Percentiles rank a stretch among this genome's conserved stretches.
phyloP scores from a whole-genome alignment of 768 basidiomycete species.

The Pisolithus albus region DNA sequence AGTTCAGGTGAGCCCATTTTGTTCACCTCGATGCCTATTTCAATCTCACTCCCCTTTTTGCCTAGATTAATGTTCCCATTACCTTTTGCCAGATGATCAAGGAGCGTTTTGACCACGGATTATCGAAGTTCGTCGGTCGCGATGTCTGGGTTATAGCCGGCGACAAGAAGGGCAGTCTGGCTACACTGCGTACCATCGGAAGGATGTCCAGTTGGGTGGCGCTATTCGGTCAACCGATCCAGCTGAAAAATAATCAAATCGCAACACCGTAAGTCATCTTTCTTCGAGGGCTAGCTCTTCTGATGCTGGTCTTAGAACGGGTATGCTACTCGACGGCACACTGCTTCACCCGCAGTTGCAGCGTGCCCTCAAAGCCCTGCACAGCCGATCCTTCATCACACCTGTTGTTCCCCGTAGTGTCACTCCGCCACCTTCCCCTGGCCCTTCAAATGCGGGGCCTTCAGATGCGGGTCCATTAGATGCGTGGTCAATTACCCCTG shows the following conservation, averaged over 20 bases:
- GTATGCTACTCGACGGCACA: not conserved
- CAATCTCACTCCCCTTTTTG: not conserved
- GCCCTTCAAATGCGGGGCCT: too few relatives aligned
- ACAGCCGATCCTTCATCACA: not conserved
- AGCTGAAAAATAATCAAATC: not conserved
- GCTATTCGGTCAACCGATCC: not conserved
- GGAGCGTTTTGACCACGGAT: not conserved
- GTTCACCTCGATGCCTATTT: too few relatives aligned
- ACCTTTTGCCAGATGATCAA: not conserved
- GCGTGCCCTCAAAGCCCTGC: not conserved
- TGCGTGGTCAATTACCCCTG: too few relatives aligned
- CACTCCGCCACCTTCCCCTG: too few relatives aligned
- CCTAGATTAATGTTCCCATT: not conserved
- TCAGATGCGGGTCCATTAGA: too few relatives aligned
- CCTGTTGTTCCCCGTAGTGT: too few relatives aligned
- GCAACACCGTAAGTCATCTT: not conserved
- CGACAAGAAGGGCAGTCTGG: not conserved
- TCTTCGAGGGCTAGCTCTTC: not conserved
- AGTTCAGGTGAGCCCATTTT: not conserved
- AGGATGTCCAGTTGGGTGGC: not conserved
- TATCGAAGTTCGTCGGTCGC: not conserved
- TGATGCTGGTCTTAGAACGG: not conserved
- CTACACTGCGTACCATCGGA: not conserved
- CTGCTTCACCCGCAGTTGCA: not conserved
- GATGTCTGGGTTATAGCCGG: not conserved